Base-by-base conservation (phyloP, 495 filamentous ascomycete genomes). In the Hypomontagnella monticulosa region DNA sequence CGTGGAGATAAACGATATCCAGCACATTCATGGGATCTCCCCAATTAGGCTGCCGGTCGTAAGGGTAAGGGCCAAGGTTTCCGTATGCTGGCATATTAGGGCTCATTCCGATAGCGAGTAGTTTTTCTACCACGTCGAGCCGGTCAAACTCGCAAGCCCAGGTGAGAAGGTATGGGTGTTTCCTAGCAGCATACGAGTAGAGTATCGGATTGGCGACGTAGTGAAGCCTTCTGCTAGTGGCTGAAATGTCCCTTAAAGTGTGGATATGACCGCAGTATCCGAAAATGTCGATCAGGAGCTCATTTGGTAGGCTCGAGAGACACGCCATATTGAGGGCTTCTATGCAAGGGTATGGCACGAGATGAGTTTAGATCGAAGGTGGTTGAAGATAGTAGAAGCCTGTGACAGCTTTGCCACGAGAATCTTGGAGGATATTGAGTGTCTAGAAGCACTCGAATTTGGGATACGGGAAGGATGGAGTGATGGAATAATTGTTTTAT, bases 111-210 rank as follows among this genome's bases (percentile, higher is more conserved):
- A 43, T 43, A 12, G 10, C 19, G 12, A 58, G 55, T 0, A 58
- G 42, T 32, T 58, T 58, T 12, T 49, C 1, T 41, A 41, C 55
- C 19, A 49, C 30, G n/a, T n/a, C 32, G 2, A 49, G 4, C 11
- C 4, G 16, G 18, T 34, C 55, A 41, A 16, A 10, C 16, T 30
- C 55, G 42, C 55, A 58, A 19, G 55, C 55, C 55, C 55, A 58
- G 12, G 8, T 3, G 19, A 58, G 55, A 1, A 58, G n/a, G 16
- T 48, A 30, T 0, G 55, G 55, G 12, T 38, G 12, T 0, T 40
- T 38, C n/a, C 6, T 30, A 30, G 30, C 42, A 9, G 55, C 55
- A 18, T 38, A 40, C 5, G 33, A 30, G n/a, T 58, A 58, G 2
- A 58, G 19, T 0, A 58, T 19, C 18, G 55, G 55, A 8, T 58